phyloP scores from a whole-genome alignment of 2,329 filamentous ascomycete species.

The Xylariaceae sp. region DNA sequence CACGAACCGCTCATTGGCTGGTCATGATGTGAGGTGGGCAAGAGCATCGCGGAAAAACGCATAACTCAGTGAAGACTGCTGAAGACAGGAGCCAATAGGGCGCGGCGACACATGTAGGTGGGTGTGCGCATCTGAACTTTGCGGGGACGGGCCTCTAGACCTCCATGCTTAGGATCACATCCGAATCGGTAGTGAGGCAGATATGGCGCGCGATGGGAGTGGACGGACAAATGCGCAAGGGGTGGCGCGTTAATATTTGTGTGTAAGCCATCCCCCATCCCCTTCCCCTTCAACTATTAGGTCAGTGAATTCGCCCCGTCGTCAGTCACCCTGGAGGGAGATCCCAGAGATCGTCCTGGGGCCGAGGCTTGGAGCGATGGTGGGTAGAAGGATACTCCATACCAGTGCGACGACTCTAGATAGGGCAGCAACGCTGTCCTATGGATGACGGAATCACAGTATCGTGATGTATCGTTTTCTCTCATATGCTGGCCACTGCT shows the following conservation, averaged over 20 bases:
- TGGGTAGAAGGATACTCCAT: conserved; percentile 9
- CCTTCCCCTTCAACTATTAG: conserved; percentile 8
- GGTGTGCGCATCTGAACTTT: conserved; percentile 31
- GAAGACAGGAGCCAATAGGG: conserved; percentile 36
- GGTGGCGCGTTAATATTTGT: no score
- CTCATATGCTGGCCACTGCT: no score
- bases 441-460: conserved; percentile 10
- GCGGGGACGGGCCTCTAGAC: conserved; percentile 26
- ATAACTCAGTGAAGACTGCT: conserved; percentile 44
- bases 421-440: conserved; percentile 8
- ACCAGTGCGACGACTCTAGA: conserved; percentile 4
- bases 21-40: conserved; percentile 40
- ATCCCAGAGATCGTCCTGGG: conserved; percentile 30
- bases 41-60: conserved; percentile 45
- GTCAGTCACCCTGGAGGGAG: conserved; percentile 24
- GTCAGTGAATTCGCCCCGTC: conserved; percentile 23
- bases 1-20: conserved; percentile 37
- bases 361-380: conserved; percentile 13
- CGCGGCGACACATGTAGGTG: conserved; percentile 24
- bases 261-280: conserved; percentile 15
- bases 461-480: no score
- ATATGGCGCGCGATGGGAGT: conserved; percentile 27
- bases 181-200: conserved; percentile 31
- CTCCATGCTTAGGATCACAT: conserved; percentile 26
- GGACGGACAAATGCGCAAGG: conserved; percentile 27